Base-by-base conservation (phyloP, 2,329 filamentous ascomycete species). In the Aureobasidium mangrovei region DNA sequence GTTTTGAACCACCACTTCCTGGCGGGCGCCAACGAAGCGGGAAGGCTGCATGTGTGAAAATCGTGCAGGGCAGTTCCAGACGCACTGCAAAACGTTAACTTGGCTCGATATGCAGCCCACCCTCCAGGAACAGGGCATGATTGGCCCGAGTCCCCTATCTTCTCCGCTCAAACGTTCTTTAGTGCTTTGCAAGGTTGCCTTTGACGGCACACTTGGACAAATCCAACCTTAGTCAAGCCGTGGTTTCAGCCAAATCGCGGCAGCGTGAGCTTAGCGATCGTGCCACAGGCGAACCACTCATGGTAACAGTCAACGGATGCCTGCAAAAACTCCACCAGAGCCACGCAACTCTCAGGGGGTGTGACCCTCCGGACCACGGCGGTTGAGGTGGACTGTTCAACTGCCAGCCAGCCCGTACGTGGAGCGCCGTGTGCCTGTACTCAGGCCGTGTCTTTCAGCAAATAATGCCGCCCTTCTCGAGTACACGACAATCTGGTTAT, bases 61-160 rank as follows among this genome's bases (percentile, higher is more conserved):
- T 53, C 39, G 49, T 53, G 49, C 49, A 53, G 40, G 40, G 40
- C 49, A 53, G 31, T 44, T 53, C 49, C 49, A 53, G 49, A 26
- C 49, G 29, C 39, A 43, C 26, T 29, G 33, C 47, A 42, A 52
- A 49, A 43, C 39, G 31, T 53, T 53, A 28, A 51, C n/a, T 27
- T 28, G 12, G 26, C 28, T 29, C 18, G 38, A 29, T 7, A 9
- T 40, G 38, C 28, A 28, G 42, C 32, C 32, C 6, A 35, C 18
- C 18, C 18, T 18, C 18, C 7, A 35, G 10, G 10, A 35, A 35
- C 47, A 18, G 29, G 31, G 29, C 38, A 8, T 44, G 49, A 53
- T 53, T 53, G 49, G 49, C 49, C 27, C 12, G 24, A 29, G 7
- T 31, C 49, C 27, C 49, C 40, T 53, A 43, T 44, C 39, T 53